Conservation (phyloP, 176 grass and related monocot genomes). For the maize (Zea mays) region DNA sequence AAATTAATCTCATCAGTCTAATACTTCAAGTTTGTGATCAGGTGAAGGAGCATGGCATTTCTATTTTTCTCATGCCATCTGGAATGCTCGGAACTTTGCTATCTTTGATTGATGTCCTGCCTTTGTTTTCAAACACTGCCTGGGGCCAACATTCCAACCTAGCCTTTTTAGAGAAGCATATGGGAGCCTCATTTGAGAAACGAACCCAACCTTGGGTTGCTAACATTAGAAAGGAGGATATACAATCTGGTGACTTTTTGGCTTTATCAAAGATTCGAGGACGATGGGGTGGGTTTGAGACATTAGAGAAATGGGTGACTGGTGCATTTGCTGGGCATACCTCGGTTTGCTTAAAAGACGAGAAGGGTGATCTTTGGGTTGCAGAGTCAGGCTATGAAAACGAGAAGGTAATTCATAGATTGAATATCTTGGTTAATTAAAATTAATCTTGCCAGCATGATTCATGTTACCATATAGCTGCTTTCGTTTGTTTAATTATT, state of each 20-base stretch:
- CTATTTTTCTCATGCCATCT: conserved; percentile 90
- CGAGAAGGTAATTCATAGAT: conserved; percentile 58
- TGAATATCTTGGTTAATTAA: not conserved
- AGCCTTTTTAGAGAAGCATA: conserved; percentile 78
- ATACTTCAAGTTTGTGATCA: conserved; percentile 37
- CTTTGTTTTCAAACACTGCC: conserved; percentile 79
- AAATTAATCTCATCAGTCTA: conserved; percentile 31
- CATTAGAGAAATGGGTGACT: conserved; percentile 92
- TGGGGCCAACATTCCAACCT: conserved; percentile 87
- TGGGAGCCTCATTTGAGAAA: conserved; percentile 74
- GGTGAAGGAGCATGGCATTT: conserved; percentile 90
- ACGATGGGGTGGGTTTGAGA: conserved; percentile 84
- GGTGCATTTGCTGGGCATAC: conserved; percentile 90
- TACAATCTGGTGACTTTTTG: conserved; percentile 80
- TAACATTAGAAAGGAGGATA: conserved; percentile 60
- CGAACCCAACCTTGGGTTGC: conserved; percentile 59
- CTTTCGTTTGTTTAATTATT: conserved; percentile 26
- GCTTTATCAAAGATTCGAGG: conserved; percentile 81
- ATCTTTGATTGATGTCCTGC: conserved; percentile 80
- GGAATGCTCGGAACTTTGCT: conserved; percentile 86
- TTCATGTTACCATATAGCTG: not conserved
- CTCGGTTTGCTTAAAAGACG: conserved; percentile 85
- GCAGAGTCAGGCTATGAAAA: conserved; percentile 88
- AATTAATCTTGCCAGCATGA: conserved; percentile 5
- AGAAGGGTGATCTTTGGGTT: conserved; percentile 75